Percentiles rank a stretch among this genome's conserved stretches.
Evolutionary conservation across 768 basidiomycete genomes (phyloP).

Genomic region (Hericium coralloides): DNA sequence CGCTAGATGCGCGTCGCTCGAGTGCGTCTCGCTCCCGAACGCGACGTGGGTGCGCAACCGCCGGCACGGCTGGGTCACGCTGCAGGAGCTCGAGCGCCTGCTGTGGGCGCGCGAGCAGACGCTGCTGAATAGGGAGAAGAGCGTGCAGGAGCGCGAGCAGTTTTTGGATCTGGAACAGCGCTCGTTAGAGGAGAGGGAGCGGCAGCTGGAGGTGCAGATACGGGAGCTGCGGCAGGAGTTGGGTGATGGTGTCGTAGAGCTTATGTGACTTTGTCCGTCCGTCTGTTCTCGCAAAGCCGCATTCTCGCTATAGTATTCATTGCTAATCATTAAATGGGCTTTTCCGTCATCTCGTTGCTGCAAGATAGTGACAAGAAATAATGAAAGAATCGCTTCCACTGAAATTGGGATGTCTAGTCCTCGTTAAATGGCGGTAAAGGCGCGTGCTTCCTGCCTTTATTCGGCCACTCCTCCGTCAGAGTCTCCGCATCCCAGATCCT

Average conservation of each 20-base stretch:
- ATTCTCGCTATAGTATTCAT: neutral
- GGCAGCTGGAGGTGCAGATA: conserved; percentile 1
- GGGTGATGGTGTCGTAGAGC: neutral
- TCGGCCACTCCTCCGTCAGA: conserved; percentile 68
- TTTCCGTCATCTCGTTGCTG: too few relatives aligned
- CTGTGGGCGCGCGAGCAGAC: conserved; percentile 7
- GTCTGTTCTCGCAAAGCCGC: neutral
- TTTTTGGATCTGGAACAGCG: neutral
- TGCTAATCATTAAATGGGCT: too few relatives aligned
- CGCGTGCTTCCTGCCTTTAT: conserved; percentile 42
- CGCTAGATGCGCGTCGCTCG: conserved; percentile 15
- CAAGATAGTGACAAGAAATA: too few relatives aligned
- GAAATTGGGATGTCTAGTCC: neutral
- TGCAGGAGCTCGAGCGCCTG: conserved; percentile 14
- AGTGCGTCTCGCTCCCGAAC: conserved; percentile 17
- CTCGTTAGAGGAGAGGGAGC: neutral
- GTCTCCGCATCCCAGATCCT: conserved; percentile 59
- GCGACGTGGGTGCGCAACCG: conserved; percentile 15
- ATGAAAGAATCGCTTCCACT: neutral
- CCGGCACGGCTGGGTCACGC: conserved; percentile 16
- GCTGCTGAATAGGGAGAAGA: neutral
- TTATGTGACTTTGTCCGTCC: neutral
- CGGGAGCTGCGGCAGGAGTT: conserved; percentile 2
- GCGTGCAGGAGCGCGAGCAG: conserved; percentile 3
- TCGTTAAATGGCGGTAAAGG: conserved; percentile 16